A percentile compares a stretch with the other conserved stretches of the same genome.
Evolutionary conservation across 75 land plant species (phyloP).

Genomic region (Selaginella moellendorffii): DNA sequence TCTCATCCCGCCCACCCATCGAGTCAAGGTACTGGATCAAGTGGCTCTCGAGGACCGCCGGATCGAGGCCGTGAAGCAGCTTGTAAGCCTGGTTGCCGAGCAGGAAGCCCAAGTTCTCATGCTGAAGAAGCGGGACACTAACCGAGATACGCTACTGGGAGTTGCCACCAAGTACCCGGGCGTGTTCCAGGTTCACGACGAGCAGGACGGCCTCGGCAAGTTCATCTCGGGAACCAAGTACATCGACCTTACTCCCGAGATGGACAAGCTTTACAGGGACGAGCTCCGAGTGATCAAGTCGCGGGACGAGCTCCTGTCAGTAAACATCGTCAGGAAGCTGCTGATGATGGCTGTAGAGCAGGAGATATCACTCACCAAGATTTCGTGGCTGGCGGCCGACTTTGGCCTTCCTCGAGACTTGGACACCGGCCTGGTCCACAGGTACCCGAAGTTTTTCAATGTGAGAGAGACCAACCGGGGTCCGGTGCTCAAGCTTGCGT

Average conservation of each 20-base stretch:
- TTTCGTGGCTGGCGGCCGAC: neutral
- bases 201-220: neutral
- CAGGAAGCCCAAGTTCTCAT: neutral
- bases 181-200: neutral
- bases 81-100: neutral
- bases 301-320: neutral
- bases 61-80: neutral
- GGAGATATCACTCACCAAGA: neutral
- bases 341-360: neutral
- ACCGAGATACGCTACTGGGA: neutral
- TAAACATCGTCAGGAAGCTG: neutral
- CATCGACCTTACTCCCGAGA: neutral
- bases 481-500: neutral
- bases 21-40: neutral
- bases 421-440: neutral
- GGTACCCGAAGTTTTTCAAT: neutral
- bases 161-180: neutral
- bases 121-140: neutral
- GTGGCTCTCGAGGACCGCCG: neutral
- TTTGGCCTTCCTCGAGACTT: neutral
- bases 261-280: neutral
- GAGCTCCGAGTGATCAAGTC: neutral
- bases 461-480: neutral
- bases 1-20: too few species aligned
- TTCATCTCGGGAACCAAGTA: neutral